Base-by-base conservation (phyloP, 345 rosid species). In the Lepidium aucheri region DNA sequence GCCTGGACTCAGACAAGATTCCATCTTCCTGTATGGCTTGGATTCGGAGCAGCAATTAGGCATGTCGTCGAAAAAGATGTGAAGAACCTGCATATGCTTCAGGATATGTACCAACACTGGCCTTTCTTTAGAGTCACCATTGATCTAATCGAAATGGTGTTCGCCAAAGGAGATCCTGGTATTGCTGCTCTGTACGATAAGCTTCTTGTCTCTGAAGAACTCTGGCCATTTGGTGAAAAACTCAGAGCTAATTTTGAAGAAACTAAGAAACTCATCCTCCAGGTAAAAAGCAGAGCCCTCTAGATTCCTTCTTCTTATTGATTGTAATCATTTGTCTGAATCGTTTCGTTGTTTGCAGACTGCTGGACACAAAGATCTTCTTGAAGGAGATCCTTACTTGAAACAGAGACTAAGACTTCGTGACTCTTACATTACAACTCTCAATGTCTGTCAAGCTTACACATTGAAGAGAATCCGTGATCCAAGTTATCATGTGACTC, bases 1-100 rank as follows among this genome's bases (percentile, higher is more conserved):
- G 99, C 99, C 9, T 95, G 99, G 99, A 91, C 99, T 0, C 99
- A 95, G 57, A 95, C 99, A 14, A 83, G 99, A 77, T 95, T 95
- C 72, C 97, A 91, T 78, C 97, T 95, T 42, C 99, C 97, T 0
- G 97, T 91, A 10, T 95, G 99, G 99, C 91, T 95, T 33, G 99
- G 99, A 55, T 88, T 91, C 57, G 96, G 99, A 64, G 86, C 78
- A 10, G 99, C 97, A 6, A 88, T 95, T 47, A 95, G 65, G 50
- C 84, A 85, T 9, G 78, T 81, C 5, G 77, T 85, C 17, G 53
- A 84, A 54, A 89, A 89, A 65, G 91, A 91, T 36, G 62, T 80
- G 1, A 84, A 63, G 74, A 94, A 94, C 77, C 90, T 94, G 22
- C 84, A 76, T 8, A 83, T 91, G 96, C 85, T 95, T 65, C 96